Conservation (phyloP, 2,329 filamentous ascomycete species). For the Rhexocercosporidium sp. region DNA sequence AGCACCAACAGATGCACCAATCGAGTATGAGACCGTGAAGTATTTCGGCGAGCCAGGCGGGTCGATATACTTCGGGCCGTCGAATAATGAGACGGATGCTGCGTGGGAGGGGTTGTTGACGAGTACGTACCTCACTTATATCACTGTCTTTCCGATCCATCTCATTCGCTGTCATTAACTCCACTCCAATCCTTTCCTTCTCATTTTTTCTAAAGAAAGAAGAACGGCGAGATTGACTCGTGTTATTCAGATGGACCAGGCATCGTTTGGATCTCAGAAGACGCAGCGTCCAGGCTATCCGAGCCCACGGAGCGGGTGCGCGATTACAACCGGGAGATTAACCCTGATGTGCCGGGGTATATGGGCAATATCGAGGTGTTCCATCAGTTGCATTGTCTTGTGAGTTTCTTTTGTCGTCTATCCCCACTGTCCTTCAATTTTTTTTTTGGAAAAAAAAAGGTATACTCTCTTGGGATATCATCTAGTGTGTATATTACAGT, state of each 20-base stretch:
- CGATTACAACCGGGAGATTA: neutral
- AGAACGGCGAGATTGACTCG: too few relatives aligned
- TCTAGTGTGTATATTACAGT: too few relatives aligned
- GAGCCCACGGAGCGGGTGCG: neutral
- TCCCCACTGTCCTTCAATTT: too few relatives aligned
- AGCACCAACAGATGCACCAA: neutral
- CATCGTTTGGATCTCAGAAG: neutral
- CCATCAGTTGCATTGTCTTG: neutral
- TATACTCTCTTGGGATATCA: too few relatives aligned
- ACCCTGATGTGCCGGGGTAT: neutral
- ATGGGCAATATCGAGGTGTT: conserved; percentile 1
- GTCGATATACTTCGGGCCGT: neutral
- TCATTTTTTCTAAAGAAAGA: too few relatives aligned
- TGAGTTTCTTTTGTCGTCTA: neutral
- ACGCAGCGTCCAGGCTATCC: neutral
- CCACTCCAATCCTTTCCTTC: neutral
- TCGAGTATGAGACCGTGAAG: neutral
- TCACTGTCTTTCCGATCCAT: neutral
- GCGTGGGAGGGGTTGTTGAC: neutral
- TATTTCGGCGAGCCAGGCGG: neutral
- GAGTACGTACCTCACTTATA: neutral
- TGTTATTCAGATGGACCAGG: neutral
- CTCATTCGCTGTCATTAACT: neutral
- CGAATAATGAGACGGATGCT: neutral
- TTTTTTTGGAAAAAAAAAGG: too few relatives aligned